A percentile compares a stretch with the other conserved stretches of the same genome.
Conservation (phyloP, 176 grass and related monocot genomes). For the Coix lacrymajobi region DNA sequence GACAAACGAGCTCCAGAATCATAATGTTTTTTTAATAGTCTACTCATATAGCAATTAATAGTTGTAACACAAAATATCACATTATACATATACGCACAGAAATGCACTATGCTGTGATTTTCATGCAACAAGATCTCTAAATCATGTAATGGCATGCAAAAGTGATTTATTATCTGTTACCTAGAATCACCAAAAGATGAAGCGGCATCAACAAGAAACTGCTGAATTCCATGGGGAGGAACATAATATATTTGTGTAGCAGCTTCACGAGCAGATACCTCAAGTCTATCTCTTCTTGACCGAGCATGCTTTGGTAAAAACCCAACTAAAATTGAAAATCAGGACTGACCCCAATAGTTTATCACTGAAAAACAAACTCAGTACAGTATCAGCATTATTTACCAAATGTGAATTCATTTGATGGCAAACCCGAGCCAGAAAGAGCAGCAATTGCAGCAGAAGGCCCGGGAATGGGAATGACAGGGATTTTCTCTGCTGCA, state of each 20-base stretch:
- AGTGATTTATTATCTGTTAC: constrained; percentile 23
- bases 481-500: constrained; percentile 61
- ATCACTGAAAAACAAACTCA: constrained; percentile 11
- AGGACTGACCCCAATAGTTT: background rate
- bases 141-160: background rate
- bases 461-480: constrained; percentile 85
- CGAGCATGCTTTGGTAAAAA: constrained; percentile 85
- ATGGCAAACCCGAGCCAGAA: constrained; percentile 83
- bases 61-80: constrained; percentile 6
- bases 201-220: constrained; percentile 74
- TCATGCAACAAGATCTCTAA: background rate
- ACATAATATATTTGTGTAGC: constrained; percentile 91
- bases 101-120: background rate
- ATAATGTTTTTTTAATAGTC: background rate
- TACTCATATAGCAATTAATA: background rate
- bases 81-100: background rate
- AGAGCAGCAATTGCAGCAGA: constrained; percentile 74
- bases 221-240: constrained; percentile 82
- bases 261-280: constrained; percentile 67
- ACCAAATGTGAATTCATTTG: constrained; percentile 97
- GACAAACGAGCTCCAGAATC: background rate
- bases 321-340: constrained; percentile 64
- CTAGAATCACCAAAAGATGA: constrained; percentile 68
- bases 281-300: constrained; percentile 68
- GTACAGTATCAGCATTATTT: constrained; percentile 1